Conservation (phyloP, 1,139 yeast species). For the Yamadazyma buinensis region DNA sequence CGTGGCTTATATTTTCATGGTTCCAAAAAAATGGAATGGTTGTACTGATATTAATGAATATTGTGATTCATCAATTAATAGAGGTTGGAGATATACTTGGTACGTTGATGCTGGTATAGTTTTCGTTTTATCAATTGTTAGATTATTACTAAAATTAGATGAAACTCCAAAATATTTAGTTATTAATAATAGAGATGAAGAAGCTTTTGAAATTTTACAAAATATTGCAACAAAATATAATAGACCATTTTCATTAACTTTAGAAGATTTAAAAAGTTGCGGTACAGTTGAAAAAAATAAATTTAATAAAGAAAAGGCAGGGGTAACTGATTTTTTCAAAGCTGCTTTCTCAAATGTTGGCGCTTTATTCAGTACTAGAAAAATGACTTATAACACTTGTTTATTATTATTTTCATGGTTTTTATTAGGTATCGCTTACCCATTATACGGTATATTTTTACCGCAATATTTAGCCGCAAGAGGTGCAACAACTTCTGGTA, state of each 20-base stretch:
- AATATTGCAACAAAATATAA: slow-evolving; percentile 27
- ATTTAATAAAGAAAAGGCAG: slow-evolving; percentile 16
- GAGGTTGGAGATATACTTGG: slow-evolving; percentile 37
- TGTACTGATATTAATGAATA: slow-evolving; percentile 21
- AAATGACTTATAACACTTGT: slow-evolving; percentile 36
- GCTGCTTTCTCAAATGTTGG: slow-evolving; percentile 22
- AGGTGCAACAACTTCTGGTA: slow-evolving; percentile 42
- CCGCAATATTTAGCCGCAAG: slow-evolving; percentile 44
- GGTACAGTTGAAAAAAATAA: slow-evolving; percentile 22
- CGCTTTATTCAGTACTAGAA: slow-evolving; percentile 36
- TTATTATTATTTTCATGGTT: slow-evolving; percentile 46
- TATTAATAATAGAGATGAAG: slow-evolving; percentile 31
- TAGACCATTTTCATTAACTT: slow-evolving; percentile 25
- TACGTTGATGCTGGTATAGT: slow-evolving; percentile 32
- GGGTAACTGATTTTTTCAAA: slow-evolving; percentile 14
- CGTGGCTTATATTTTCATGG: slow-evolving; percentile 30
- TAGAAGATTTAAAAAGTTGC: slow-evolving; percentile 25
- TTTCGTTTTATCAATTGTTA: slow-evolving; percentile 23
- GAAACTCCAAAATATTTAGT: slow-evolving; percentile 37
- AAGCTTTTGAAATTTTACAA: slow-evolving; percentile 26
- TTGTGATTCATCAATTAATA: slow-evolving; percentile 28
- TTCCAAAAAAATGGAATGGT: slow-evolving; percentile 20
- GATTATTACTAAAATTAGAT: slow-evolving; percentile 25
- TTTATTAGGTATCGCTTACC: slow-evolving; percentile 51
- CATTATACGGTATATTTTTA: slow-evolving; percentile 48